These are phyloP conservation scores for Purpureocillium takamizusanense DNA, from an alignment of 2,329 filamentous ascomycete species.

Conservation along the genomic window DNA sequence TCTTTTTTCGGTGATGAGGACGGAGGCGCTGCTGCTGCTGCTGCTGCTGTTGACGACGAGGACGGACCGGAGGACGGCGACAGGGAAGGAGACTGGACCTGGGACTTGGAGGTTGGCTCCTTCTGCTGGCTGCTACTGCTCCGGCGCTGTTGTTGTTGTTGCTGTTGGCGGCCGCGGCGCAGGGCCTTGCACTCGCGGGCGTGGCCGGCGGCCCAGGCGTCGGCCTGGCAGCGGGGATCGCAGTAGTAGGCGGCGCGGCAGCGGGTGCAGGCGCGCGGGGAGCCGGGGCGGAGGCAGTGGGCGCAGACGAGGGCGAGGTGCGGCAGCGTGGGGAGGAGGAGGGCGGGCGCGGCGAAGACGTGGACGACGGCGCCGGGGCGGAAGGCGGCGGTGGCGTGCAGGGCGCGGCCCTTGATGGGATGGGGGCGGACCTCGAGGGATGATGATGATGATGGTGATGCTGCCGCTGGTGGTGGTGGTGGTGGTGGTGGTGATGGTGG, in stretches of 20 bases:
- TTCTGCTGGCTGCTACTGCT: no score
- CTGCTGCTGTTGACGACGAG: no score
- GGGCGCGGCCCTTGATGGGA: conserved; percentile 32
- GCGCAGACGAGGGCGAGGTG: conserved; percentile 35
- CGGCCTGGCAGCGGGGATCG: conserved; percentile 40
- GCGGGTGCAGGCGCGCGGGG: conserved; percentile 35
- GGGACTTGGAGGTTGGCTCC: no score
- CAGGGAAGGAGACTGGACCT: no score
- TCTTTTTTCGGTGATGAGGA: no score
- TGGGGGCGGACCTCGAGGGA: conserved; percentile 17
- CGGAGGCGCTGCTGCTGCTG: no score
- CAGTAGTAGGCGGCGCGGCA: conserved; percentile 50
- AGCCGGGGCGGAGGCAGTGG: conserved; percentile 32
- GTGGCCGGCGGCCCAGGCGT: conserved; percentile 44
- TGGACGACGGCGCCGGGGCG: conserved; percentile 36
- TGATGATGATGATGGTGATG: conserved; percentile 2
- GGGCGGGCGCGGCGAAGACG: conserved; percentile 27
- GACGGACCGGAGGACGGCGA: no score
- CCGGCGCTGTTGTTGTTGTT: no score
- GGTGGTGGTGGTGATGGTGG: background rate
- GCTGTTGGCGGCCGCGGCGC: conserved; percentile 12
- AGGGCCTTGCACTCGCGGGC: conserved; percentile 44
- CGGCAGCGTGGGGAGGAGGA: conserved; percentile 38
- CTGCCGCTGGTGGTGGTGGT: background rate
- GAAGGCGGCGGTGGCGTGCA: conserved; percentile 33